Conservation (phyloP, 495 filamentous ascomycete species). For the Hypoxylon subgilvum region DNA sequence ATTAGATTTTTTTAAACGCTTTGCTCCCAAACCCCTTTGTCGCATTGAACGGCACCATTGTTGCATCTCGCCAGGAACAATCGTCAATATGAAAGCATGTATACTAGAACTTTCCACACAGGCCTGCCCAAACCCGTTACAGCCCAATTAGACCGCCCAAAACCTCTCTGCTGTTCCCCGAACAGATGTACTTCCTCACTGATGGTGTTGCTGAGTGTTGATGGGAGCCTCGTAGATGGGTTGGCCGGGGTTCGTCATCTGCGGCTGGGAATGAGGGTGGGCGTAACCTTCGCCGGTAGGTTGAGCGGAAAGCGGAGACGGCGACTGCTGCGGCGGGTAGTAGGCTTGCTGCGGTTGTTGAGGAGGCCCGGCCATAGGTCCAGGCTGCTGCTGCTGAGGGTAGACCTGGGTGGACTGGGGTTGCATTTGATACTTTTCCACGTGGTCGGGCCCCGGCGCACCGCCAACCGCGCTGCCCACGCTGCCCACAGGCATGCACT, state of each 20-base stretch:
- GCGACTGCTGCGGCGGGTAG: conserved; percentile 27
- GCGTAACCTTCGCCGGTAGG: conserved; percentile 26
- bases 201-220: conserved; percentile 12
- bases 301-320: conserved; percentile 32
- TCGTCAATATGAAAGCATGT: not conserved
- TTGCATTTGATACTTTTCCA: conserved; percentile 34
- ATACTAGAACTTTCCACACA: not conserved
- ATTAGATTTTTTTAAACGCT: too few species aligned
- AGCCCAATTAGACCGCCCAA: not conserved
- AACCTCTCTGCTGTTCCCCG: not conserved
- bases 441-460: not conserved
- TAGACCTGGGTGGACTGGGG: conserved; percentile 33
- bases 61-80: too few species aligned
- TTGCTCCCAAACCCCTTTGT: too few species aligned
- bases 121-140: not conserved
- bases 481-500: conserved; percentile 45
- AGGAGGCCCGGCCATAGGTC: conserved; percentile 1
- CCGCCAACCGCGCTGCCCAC: not conserved
- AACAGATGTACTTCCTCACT: not conserved
- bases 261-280: conserved; percentile 33
- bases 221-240: conserved; percentile 25
- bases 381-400: conserved; percentile 23
- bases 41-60: too few species aligned
- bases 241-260: conserved; percentile 15
- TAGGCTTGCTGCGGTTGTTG: conserved; percentile 12